A percentile compares a stretch with the other conserved stretches of the same genome.
phyloP scores from a whole-genome alignment of 495 filamentous ascomycete genomes.

The Hypomontagnella monticulosa region DNA sequence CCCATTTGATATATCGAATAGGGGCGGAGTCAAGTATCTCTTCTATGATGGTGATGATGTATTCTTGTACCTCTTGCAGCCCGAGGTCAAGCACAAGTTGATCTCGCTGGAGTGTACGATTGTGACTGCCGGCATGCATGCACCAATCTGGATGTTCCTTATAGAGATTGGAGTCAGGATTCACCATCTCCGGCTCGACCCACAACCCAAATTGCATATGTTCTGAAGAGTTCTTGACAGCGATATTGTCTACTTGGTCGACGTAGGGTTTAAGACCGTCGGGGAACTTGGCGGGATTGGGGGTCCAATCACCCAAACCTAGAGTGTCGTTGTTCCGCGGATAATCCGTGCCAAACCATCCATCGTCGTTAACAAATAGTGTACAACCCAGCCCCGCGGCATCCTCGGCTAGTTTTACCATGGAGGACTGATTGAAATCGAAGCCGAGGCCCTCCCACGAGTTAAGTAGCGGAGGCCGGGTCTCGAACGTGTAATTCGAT shows the following conservation, averaged over 20 bases:
- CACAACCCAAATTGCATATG: constrained; percentile 64
- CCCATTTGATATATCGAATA: constrained; percentile 67
- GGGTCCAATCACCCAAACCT: constrained; percentile 65
- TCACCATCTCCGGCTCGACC: constrained; percentile 70
- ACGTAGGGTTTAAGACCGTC: constrained; percentile 59
- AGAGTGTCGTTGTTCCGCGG: constrained; percentile 58
- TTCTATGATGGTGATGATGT: constrained; percentile 60
- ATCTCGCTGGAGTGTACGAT: constrained; percentile 59
- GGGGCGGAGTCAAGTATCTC: constrained; percentile 57
- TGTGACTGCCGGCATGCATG: constrained; percentile 60
- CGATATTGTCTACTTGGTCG: constrained; percentile 54
- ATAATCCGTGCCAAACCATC: constrained; percentile 66
- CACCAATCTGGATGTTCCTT: constrained; percentile 64
- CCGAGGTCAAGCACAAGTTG: constrained; percentile 65
- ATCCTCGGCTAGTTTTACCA: constrained; percentile 58
- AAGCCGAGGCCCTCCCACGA: constrained; percentile 67
- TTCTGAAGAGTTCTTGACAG: constrained; percentile 51
- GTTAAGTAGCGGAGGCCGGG: constrained; percentile 63
- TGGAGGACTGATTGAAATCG: constrained; percentile 57
- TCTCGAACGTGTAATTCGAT: constrained; percentile 58
- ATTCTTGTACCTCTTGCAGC: constrained; percentile 63
- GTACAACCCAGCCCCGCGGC: constrained; percentile 61
- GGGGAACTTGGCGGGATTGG: constrained; percentile 63
- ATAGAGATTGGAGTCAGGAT: constrained; percentile 63
- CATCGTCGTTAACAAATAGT: constrained; percentile 67